Evolutionary conservation across 257 asterid genomes (phyloP), one percentile per base, ranked within the genome.

Genomic region (Salvia rosmarinus): DNA sequence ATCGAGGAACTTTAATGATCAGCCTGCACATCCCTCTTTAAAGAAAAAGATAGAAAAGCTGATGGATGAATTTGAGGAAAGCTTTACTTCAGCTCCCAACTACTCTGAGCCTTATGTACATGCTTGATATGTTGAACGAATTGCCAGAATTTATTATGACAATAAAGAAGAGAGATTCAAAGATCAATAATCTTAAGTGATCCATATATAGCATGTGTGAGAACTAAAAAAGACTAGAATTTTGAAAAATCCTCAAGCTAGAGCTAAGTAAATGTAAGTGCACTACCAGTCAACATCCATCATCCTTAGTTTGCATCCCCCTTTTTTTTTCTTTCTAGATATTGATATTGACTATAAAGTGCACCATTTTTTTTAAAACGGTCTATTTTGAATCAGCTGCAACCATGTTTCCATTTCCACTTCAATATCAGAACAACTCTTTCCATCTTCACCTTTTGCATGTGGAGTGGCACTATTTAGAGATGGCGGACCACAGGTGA

Each of bases 401-500:
- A 25, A 25, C 30, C 30, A 25, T 25, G 30, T 25, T 25, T 25
- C 30, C 30, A 25, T 25, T 25, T 25, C 30, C 30, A 25, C 95
- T 35, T 85, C 96, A 30, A 83, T 96, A 40, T 89, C 92, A 1
- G 92, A 87, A 73, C 87, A 82, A 73, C 92, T 80, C 80, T 85
- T 92, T 42, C 81, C 96, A 51, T 85, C 95, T 82, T 90, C 97
- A 14, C 77, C 89, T 82, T 86, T 86, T 67, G 81, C 92, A 11
- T 70, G 73, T 19, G 94, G 88, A 43, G 88, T 75, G 35, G 85
- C 84, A 46, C 81, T 85, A 74, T 86, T 84, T 66, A 89, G 79
- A 32, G 98, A 93, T 20, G 89, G 82, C 0, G 91, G 83, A 42
- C 98, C 97, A 84, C 98, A 94, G 25, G 89, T 89, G 63, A 94